These are phyloP conservation scores for Magnaporthiopsis poae DNA, from an alignment of 2,329 filamentous ascomycete genomes.

Conservation along the genomic window DNA sequence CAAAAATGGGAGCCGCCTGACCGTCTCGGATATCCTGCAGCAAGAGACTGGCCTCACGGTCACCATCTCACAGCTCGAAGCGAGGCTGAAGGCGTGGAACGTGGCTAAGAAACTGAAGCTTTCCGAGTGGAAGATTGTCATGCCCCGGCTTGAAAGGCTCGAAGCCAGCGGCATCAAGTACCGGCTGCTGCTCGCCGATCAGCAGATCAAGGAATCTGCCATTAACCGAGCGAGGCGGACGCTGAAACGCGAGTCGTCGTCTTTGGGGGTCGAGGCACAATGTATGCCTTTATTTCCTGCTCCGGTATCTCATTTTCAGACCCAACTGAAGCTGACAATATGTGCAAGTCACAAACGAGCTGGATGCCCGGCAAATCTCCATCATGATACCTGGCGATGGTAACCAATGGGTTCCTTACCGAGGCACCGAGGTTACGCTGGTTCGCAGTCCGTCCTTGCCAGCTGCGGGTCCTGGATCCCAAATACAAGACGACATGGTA, in stretches of 20 bases:
- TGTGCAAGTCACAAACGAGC: neutral
- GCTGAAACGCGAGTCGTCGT: neutral
- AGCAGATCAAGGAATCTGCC: neutral
- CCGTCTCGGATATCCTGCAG: neutral
- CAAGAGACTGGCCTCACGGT: neutral
- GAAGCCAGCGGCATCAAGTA: slow-evolving; percentile 2
- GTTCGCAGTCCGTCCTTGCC: neutral
- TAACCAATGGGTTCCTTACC: neutral
- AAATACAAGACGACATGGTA: neutral
- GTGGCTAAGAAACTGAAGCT: slow-evolving; percentile 3
- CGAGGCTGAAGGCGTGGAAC: neutral
- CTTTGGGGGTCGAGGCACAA: neutral
- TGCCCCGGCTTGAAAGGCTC: slow-evolving; percentile 1
- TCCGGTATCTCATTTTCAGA: no score
- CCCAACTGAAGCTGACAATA: neutral
- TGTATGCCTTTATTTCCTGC: neutral
- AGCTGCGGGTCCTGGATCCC: neutral
- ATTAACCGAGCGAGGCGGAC: neutral
- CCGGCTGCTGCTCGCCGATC: neutral
- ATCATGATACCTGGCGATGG: neutral
- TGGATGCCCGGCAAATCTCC: neutral
- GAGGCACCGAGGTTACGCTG: neutral
- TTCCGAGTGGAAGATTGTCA: slow-evolving; percentile 3
- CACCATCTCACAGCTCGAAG: slow-evolving; percentile 5
- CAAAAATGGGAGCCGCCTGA: neutral